Evolutionary conservation across 1,139 yeast genomes (phyloP).

Genomic region (Protomyces arabidopsidicola): DNA sequence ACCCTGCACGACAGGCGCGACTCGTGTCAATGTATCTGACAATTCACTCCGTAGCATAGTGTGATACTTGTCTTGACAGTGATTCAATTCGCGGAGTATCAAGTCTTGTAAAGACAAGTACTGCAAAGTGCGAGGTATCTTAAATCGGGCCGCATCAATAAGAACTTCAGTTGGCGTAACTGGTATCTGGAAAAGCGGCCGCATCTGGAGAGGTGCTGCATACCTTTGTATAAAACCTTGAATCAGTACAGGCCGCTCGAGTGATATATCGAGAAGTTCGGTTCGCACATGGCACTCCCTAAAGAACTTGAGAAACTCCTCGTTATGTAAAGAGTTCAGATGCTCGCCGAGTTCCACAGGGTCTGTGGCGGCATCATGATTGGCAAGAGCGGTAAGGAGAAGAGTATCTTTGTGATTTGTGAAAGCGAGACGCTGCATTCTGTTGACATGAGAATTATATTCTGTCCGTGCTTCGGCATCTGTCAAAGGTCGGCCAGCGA

Average conservation of each 20-base stretch:
- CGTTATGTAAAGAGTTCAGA: slow-evolving; percentile 33
- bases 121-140: not conserved
- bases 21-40: not conserved
- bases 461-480: slow-evolving; percentile 32
- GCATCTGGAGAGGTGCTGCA: not conserved
- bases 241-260: not conserved
- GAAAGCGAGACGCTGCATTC: slow-evolving; percentile 36
- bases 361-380: slow-evolving; percentile 37
- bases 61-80: not conserved
- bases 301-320: slow-evolving; percentile 33
- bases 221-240: not conserved
- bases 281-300: not conserved
- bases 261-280: not conserved
- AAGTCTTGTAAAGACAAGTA: not conserved
- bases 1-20: not conserved
- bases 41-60: not conserved
- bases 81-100: not conserved
- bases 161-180: not conserved
- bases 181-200: not conserved
- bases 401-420: slow-evolving; percentile 36
- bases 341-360: slow-evolving; percentile 36
- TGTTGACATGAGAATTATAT: slow-evolving; percentile 32
- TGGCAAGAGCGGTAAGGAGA: slow-evolving; percentile 38
- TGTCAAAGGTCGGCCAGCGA: slow-evolving; percentile 41
- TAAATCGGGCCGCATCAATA: not conserved